Evolutionary conservation across 2,329 filamentous ascomycete species (phyloP).

Genomic region (Botrytis paeoniae): DNA sequence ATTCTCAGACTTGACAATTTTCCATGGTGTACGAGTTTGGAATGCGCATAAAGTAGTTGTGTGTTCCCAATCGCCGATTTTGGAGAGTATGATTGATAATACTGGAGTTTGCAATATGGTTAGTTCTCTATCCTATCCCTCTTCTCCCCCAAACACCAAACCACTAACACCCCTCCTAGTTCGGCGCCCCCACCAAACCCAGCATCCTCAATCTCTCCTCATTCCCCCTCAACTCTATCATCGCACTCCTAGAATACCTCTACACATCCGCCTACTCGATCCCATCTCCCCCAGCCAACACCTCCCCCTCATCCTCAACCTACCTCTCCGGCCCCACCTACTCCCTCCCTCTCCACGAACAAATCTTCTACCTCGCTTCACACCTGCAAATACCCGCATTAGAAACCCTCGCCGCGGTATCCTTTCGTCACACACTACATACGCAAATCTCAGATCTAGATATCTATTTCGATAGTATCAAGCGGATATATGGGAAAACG

Average conservation of each 20-base stretch:
- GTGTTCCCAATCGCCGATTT: conserved; percentile 28
- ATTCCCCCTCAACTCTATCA: conserved; percentile 19
- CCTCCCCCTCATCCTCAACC: conserved; percentile 17
- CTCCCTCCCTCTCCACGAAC: conserved; percentile 25
- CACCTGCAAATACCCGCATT: conserved; percentile 22
- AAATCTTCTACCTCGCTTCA: conserved; percentile 26
- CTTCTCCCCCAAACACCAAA: neutral
- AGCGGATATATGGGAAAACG: conserved; percentile 22
- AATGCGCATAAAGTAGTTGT: conserved; percentile 32
- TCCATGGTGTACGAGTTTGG: conserved; percentile 27
- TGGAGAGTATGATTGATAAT: conserved; percentile 25
- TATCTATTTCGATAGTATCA: conserved; percentile 21
- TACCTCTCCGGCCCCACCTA: conserved; percentile 4
- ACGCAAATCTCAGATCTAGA: conserved; percentile 18
- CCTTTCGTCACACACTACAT: conserved; percentile 23
- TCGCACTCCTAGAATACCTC: conserved; percentile 29
- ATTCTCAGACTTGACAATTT: conserved; percentile 31
- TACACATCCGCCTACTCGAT: conserved; percentile 27
- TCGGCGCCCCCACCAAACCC: neutral
- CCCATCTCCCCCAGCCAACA: neutral
- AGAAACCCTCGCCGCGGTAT: conserved; percentile 15
- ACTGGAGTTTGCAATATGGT: neutral
- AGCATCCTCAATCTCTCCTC: conserved; percentile 23
- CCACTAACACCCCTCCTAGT: conserved; percentile 5
- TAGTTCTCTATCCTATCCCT: neutral